Evolutionary conservation across 495 filamentous ascomycete genomes (phyloP), one percentile per base, ranked within the genome.

Genomic region (Patellaria atrata): DNA sequence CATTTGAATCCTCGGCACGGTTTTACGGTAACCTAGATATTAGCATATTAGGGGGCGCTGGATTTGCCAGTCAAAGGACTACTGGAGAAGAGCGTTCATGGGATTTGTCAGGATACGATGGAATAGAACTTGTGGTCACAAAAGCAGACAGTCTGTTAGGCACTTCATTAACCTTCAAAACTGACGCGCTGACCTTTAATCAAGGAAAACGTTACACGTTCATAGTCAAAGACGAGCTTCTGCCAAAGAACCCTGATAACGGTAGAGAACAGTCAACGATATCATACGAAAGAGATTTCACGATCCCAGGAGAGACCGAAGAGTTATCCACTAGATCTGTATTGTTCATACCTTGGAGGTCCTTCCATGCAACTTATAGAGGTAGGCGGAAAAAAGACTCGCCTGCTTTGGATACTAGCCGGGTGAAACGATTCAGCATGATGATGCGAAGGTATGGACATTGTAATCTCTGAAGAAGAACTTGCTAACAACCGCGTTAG

Each of bases 51-150:
- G 79, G 79, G 9, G 80, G 80, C 7, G 82, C 84, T 1, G 84
- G 82, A 3, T 92, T 91, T 50, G 82, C 83, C 1, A 76, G 70
- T 0, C 80, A 86, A 44, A 70, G 77, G 17, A 81, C 81, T 8
- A 35, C 45, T 30, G 42, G 41, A 11, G 49, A 55, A 13, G 40
- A 54, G 27, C 27, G 18, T 9, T 33, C 41, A 16, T 61, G 54
- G 52, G 49, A 65, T 30, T 48, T 60, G 2, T 50, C 48, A 2
- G 25, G 27, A 6, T 57, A 55, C 37, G 48, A 55, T 31, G 57
- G 54, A 14, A 50, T 61, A 27, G 12, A 32, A 28, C 27, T 61
- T 9, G 21, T 45, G 4, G 40, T 59, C 22, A 39, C 21, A 9
- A 40, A 59, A 33, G 59, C 59, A 8, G 59, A 60, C 38, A 44